Percentiles rank a stretch among this genome's conserved stretches.
Conservation (phyloP, 2,329 filamentous ascomycete genomes). For the Chaetomium strumarium region DNA sequence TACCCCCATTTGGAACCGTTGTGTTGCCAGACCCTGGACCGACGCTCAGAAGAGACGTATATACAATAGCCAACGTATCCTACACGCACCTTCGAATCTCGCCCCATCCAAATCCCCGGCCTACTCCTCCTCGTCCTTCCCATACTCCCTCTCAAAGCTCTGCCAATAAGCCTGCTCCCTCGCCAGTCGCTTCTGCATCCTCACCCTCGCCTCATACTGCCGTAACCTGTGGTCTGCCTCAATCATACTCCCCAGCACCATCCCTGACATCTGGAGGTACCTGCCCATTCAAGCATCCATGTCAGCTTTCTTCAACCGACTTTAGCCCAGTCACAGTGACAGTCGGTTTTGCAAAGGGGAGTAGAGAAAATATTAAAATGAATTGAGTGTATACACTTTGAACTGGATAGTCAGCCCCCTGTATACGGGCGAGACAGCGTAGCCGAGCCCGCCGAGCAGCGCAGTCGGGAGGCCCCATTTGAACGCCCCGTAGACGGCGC, state of each 20-base stretch:
- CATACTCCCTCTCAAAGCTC: conserved; percentile 56
- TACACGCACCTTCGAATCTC: neutral
- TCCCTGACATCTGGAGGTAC: conserved; percentile 78
- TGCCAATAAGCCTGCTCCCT: conserved; percentile 65
- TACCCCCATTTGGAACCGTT: conserved; percentile 7
- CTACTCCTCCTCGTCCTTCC: conserved; percentile 37
- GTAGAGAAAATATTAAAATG: neutral
- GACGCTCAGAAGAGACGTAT: neutral
- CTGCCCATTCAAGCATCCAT: conserved; percentile 36
- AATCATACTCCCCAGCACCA: conserved; percentile 73
- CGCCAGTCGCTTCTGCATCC: conserved; percentile 57
- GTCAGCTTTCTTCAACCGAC: neutral
- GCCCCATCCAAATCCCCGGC: no score
- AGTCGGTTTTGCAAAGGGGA: neutral
- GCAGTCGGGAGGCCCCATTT: conserved; percentile 68
- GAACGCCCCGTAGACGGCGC: conserved; percentile 59
- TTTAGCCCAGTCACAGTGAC: no score
- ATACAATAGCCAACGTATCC: neutral
- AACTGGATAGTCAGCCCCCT: conserved; percentile 67
- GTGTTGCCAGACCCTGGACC: neutral
- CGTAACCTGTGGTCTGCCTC: conserved; percentile 66
- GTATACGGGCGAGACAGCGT: conserved; percentile 64
- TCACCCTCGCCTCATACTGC: conserved; percentile 58
- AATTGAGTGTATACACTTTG: conserved; percentile 56
- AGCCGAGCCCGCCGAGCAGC: conserved; percentile 56